A percentile compares a stretch with the other conserved stretches of the same genome.
Evolutionary conservation across 169 alveolate species (phyloP).

Genomic region (Plasmodium vinckei): DNA sequence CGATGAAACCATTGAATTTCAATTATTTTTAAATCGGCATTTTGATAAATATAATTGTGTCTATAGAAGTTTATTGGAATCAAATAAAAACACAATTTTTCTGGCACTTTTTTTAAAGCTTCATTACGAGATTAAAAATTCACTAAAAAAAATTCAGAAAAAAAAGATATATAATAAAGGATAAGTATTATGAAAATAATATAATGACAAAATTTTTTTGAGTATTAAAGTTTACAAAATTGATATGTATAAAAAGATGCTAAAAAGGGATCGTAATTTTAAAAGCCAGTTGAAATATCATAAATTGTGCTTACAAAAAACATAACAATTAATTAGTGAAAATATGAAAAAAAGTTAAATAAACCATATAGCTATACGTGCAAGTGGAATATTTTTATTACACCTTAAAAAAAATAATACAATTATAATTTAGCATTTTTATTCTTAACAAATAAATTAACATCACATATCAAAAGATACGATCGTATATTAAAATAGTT

Average conservation of each 20-base stretch:
- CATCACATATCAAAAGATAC: slow-evolving; percentile 62
- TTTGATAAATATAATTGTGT: slow-evolving; percentile 55
- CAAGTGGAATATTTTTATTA: background rate
- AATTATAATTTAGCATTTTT: too few relatives aligned
- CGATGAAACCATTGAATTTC: slow-evolving; percentile 35
- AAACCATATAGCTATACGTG: too few relatives aligned
- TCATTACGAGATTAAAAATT: slow-evolving; percentile 31
- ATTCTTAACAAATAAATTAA: slow-evolving; percentile 35
- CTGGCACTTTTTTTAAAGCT: slow-evolving; percentile 26
- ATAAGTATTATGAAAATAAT: background rate
- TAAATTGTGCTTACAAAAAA: too few relatives aligned
- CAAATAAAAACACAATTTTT: slow-evolving; percentile 25
- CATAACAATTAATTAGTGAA: too few relatives aligned
- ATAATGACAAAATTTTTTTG: too few relatives aligned
- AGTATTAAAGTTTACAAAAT: too few relatives aligned
- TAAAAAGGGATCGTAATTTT: too few relatives aligned
- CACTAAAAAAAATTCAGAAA: slow-evolving; percentile 18
- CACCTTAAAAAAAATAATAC: too few relatives aligned
- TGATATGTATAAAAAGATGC: too few relatives aligned
- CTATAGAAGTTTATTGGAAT: slow-evolving; percentile 38
- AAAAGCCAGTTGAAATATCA: too few relatives aligned
- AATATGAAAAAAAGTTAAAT: too few relatives aligned
- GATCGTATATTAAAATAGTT: slow-evolving; percentile 52
- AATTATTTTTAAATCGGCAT: slow-evolving; percentile 41
- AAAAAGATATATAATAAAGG: background rate